Conservation (phyloP, 495 filamentous ascomycete species). For the Pyronema domesticum region DNA sequence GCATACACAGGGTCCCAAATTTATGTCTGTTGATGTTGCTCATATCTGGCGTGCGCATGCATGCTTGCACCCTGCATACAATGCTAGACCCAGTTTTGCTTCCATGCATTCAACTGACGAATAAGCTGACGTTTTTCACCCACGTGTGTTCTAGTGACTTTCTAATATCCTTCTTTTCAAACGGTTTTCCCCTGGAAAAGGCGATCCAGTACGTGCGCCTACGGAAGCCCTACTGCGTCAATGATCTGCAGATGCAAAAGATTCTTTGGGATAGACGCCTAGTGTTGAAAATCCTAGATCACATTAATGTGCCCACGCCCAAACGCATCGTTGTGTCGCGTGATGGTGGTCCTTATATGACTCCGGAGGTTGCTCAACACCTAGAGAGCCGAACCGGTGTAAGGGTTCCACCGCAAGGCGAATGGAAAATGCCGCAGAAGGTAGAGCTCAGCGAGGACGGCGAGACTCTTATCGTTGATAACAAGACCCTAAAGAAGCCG, state of each 20-base stretch:
- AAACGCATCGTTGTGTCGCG: constrained; percentile 81
- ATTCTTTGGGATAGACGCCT: constrained; percentile 89
- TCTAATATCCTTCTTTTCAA: constrained; percentile 91
- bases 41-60: not conserved
- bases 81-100: not conserved
- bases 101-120: not conserved
- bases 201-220: constrained; percentile 84
- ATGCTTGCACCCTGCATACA: not conserved
- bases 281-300: constrained; percentile 71
- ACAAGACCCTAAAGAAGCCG: constrained; percentile 62
- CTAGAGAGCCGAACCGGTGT: constrained; percentile 66
- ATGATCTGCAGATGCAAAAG: constrained; percentile 96
- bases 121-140: constrained; percentile 2
- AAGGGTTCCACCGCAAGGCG: constrained; percentile 37
- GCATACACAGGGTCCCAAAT: not conserved
- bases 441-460: constrained; percentile 74
- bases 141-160: constrained; percentile 46
- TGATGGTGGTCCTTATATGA: constrained; percentile 74
- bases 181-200: constrained; percentile 92
- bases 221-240: constrained; percentile 89
- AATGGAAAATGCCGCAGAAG: constrained; percentile 32
- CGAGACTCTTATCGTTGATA: constrained; percentile 76
- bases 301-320: constrained; percentile 74
- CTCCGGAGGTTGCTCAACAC: constrained; percentile 56
- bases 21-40: not conserved